phyloP scores from a whole-genome alignment of 345 rosid species.

The Mallotus nudiflorus region DNA sequence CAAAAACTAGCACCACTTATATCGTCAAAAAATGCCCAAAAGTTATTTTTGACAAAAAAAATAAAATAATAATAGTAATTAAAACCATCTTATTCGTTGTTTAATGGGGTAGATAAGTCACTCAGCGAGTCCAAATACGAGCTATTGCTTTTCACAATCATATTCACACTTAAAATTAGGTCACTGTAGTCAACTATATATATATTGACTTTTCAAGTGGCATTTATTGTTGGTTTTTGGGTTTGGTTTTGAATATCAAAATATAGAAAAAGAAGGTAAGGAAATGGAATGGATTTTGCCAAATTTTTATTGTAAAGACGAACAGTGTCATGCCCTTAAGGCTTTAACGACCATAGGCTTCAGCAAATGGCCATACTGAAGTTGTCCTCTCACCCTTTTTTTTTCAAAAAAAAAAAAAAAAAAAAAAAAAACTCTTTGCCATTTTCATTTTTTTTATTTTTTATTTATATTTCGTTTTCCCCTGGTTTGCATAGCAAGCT shows the following conservation, averaged over 20 bases:
- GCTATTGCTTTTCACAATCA: slow-evolving; percentile 35
- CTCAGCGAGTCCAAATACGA: slow-evolving; percentile 26
- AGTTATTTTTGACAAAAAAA: background rate
- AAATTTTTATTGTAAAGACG: no score
- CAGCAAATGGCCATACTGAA: no score
- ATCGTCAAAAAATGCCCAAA: background rate
- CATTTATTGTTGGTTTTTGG: background rate
- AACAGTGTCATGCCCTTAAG: no score
- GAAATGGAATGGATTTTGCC: no score
- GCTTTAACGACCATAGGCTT: no score
- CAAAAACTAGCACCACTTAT: background rate
- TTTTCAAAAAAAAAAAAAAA: no score
- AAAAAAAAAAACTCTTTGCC: no score
- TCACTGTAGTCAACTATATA: background rate
- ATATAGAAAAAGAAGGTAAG: background rate
- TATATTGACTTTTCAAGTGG: no score
- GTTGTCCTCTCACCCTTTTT: no score
- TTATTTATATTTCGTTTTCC: no score
- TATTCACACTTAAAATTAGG: background rate
- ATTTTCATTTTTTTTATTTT: no score
- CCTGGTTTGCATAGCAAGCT: no score
- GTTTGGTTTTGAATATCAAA: background rate
- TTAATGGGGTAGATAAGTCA: slow-evolving; percentile 22
- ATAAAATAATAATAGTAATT: background rate
- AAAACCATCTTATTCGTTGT: background rate